Base-by-base conservation (phyloP, 352 stramenopile species). In the Thraustochytrium striatum region DNA sequence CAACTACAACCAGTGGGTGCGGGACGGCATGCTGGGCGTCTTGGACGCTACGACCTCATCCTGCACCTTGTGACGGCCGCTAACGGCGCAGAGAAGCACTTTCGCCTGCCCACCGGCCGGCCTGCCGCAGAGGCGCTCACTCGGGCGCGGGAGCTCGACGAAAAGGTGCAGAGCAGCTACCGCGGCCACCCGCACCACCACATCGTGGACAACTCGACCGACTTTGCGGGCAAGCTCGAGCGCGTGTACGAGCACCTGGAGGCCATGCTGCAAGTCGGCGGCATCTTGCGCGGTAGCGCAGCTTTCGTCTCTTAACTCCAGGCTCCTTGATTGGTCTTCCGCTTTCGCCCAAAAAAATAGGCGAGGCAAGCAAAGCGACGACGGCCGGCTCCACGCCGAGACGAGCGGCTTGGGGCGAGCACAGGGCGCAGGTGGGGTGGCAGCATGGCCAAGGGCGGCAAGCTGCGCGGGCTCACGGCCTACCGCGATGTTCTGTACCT, bases 11-110 rank as follows among this genome's bases (percentile, higher is more conserved):
- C 19, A 21, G 30, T 81, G 41, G 38, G 57, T 80, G 35, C 57
- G 72, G 2, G 47, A 81, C 16, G 57, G 43, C 21, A 32, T 81
- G 28, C 16, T 79, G 5, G 68, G 38, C 25, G 57, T 87, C 16
- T 78, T 85, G 57, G 73, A 72, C 21, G 90, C 33, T 96, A 96
- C 81, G 91, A 96, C 87, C 86, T 88, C 57, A 84, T 95, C 8
- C 88, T 93, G 69, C 90, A 95, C 82, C 84, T 96, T 57, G 87
- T 93, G 2, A 93, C 91, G 9, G 50, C 72, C 21, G 61, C 58
- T 28, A 43, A 82, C 38, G 58, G 79, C 39, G 62, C 72, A 3
- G 36, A 61, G 16, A 1, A 19, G 3, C n/a, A 68, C 47, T 75
- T 68, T 41, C 36, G 21, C n/a, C 30, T 44, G 21, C n/a, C 21